phyloP scores from a whole-genome alignment of 495 filamentous ascomycete species.

The Xylaria acuta region DNA sequence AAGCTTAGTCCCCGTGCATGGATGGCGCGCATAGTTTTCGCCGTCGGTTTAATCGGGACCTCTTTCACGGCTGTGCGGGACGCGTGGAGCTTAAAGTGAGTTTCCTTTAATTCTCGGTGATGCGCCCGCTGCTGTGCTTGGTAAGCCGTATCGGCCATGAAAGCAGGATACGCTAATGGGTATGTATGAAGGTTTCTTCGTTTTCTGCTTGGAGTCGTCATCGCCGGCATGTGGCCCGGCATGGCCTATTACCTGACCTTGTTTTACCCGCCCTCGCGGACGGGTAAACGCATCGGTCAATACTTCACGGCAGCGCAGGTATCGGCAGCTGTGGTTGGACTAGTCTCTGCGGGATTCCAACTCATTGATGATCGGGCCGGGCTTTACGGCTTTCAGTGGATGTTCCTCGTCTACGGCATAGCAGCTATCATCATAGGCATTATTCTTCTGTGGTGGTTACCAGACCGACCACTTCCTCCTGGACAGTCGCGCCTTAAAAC shows the following conservation, averaged over 20 bases:
- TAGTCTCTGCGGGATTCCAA: conserved; percentile 91
- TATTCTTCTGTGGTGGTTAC: conserved; percentile 84
- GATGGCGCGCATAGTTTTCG: conserved; percentile 92
- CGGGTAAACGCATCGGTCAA: conserved; percentile 84
- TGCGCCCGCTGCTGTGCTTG: background rate
- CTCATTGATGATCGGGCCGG: conserved; percentile 82
- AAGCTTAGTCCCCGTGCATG: conserved; percentile 82
- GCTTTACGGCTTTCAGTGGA: conserved; percentile 88
- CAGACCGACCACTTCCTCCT: conserved; percentile 77
- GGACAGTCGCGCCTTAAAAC: conserved; percentile 56
- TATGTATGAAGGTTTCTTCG: conserved; percentile 67
- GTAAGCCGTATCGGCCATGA: background rate
- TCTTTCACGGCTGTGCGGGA: conserved; percentile 82
- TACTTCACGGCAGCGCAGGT: conserved; percentile 92
- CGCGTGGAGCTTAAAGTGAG: conserved; percentile 85
- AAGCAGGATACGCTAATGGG: background rate
- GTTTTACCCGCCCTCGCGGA: conserved; percentile 87
- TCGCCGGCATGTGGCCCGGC: conserved; percentile 93
- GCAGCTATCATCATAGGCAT: conserved; percentile 74
- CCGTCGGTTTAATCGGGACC: conserved; percentile 81
- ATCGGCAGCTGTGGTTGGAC: conserved; percentile 86
- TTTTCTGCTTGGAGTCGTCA: conserved; percentile 85
- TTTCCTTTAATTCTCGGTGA: conserved; percentile 22
- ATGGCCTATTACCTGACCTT: conserved; percentile 94
- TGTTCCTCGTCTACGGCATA: conserved; percentile 90